phyloP scores from a whole-genome alignment of 352 stramenopile genomes.

The Nothophytophthora sp. region DNA sequence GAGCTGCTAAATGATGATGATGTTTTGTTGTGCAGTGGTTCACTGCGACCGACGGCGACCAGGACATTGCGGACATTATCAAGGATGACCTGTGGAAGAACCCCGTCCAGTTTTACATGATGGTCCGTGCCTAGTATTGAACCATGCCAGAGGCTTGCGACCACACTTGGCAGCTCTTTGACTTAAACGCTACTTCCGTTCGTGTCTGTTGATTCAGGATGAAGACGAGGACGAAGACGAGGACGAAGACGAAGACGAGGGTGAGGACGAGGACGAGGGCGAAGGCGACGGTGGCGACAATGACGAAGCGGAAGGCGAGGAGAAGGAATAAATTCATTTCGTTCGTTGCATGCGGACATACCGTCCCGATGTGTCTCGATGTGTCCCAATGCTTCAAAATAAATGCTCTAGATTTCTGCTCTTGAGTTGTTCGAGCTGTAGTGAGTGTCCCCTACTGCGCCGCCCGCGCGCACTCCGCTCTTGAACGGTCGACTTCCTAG shows the following conservation, averaged over 20 bases:
- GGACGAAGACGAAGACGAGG: conserved; percentile 39
- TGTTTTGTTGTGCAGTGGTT: conserved; percentile 45
- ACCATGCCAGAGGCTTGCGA: too few species aligned
- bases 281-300: conserved; percentile 26
- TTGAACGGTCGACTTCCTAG: conserved; percentile 15
- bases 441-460: too few species aligned
- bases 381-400: conserved; percentile 8
- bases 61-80: conserved; percentile 73
- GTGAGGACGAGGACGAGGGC: conserved; percentile 34
- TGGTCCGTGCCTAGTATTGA: too few species aligned
- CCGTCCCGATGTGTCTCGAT: neutral
- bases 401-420: conserved; percentile 14
- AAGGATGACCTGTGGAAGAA: conserved; percentile 85
- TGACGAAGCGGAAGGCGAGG: conserved; percentile 18
- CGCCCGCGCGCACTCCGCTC: too few species aligned
- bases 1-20: conserved; percentile 2
- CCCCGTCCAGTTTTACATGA: conserved; percentile 59
- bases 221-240: conserved; percentile 44
- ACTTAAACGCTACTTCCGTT: too few species aligned
- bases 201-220: conserved; percentile 22
- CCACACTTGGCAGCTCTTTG: too few species aligned
- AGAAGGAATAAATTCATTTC: conserved; percentile 35
- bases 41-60: conserved; percentile 45
- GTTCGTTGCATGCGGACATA: too few species aligned
- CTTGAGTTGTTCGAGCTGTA: too few species aligned